Evolutionary conservation across 140 eudicot genomes (phyloP), one percentile per base, ranked within the genome.

Genomic region (Oenanthe javanica): DNA sequence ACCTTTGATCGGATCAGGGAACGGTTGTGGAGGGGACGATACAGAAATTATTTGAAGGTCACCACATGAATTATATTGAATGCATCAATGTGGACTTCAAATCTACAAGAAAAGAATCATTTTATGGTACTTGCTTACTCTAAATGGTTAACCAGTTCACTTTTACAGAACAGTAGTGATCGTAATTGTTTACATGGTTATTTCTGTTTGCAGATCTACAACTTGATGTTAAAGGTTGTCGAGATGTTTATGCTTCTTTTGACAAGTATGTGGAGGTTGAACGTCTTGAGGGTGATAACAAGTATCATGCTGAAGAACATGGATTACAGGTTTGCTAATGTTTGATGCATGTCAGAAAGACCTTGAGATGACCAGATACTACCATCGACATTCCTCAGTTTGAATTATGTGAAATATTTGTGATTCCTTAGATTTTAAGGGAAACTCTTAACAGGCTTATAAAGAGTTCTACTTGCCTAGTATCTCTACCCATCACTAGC

Each of bases 1-100:
- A 8, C 77, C 81, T 27, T 50, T 45, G 48, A 72, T 31, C 31
- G 31, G 31, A 9, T 42, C 87, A 94, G 98, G 98, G 98, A 82
- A 94, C 97, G 69, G 98, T 94, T 59, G 98, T 94, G 80, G 98
- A 94, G 89, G 99, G 99, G 54, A 94, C 99, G 4, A 94, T 94
- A 82, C 99, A 94, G 57, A 90, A 88, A 64, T 90, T 94, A 63
- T 92, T 94, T 88, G 99, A 92, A 87, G 99, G 99, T 73, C 97
- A 94, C 85, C 93, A 90, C 80, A 94, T 94, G 99, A 94, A 94
- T 81, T 92, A 89, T 83, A 92, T 94, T 69, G 98, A 94, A 82
- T 94, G 99, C 86, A 91, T 94, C 72, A 92, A 94, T 80, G 99
- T 94, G 78, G 96, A 94, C 84, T 94, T 89, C 83, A 92, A 90